A percentile compares a stretch with the other conserved stretches of the same genome.
phyloP scores from a whole-genome alignment of 257 asterid species.

The Solanum peruvianum region DNA sequence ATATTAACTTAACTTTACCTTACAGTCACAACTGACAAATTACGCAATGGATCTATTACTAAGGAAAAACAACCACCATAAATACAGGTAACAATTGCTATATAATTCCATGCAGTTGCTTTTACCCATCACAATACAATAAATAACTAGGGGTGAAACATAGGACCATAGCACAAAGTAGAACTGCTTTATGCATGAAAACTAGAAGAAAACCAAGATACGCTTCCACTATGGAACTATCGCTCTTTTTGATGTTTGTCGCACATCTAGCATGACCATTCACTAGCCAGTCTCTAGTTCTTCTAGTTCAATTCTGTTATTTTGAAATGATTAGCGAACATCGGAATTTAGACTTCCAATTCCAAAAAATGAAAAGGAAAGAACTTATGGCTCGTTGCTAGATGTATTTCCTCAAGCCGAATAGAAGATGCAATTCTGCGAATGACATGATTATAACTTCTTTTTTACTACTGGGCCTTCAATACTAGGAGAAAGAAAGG shows the following conservation, averaged over 20 bases:
- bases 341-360: background rate
- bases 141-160: background rate
- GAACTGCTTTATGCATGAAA: background rate
- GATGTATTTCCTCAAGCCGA: background rate
- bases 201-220: background rate
- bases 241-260: background rate
- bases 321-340: background rate
- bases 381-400: background rate
- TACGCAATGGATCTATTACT: background rate
- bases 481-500: background rate
- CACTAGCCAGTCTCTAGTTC: background rate
- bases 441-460: background rate
- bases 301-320: background rate
- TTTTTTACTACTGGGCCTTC: background rate
- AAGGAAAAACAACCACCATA: background rate
- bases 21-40: background rate
- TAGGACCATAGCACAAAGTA: background rate
- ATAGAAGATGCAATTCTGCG: background rate
- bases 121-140: background rate
- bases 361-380: background rate
- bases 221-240: background rate
- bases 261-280: background rate
- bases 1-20: background rate
- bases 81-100: background rate
- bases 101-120: background rate